Percentiles rank a stretch among this genome's conserved stretches.
These are phyloP conservation scores for Sesbania bispinosa DNA, from an alignment of 306 rosid genomes.

Conservation along the genomic window DNA sequence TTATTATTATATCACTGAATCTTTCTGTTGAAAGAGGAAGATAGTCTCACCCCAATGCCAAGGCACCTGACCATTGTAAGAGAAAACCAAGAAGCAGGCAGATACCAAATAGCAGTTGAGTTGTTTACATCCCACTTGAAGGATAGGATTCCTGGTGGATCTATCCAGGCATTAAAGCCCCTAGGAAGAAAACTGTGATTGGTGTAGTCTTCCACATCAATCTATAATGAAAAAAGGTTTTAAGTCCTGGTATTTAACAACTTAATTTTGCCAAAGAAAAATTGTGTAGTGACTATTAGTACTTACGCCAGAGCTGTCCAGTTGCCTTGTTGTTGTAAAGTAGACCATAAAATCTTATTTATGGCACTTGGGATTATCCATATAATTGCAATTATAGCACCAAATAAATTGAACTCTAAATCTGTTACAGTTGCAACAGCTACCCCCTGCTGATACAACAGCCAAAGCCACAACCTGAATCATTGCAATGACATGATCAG, in stretches of 20 bases:
- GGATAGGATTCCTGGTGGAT: slow-evolving; percentile 86
- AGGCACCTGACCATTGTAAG: slow-evolving; percentile 97
- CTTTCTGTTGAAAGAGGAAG: background rate
- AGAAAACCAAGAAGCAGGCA: slow-evolving; percentile 90
- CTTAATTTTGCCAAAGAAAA: background rate
- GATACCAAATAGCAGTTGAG: slow-evolving; percentile 59
- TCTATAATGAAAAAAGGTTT: slow-evolving; percentile 40
- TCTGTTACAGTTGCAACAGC: slow-evolving; percentile 89
- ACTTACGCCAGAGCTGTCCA: slow-evolving; percentile 96
- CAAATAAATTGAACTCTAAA: slow-evolving; percentile 81
- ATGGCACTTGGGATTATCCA: slow-evolving; percentile 91
- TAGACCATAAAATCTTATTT: slow-evolving; percentile 87
- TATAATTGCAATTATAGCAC: slow-evolving; percentile 62
- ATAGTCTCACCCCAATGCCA: slow-evolving; percentile 84
- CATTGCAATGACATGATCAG: slow-evolving; percentile 31
- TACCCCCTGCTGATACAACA: slow-evolving; percentile 68
- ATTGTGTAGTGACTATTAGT: background rate
- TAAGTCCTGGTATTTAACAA: background rate
- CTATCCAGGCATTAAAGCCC: slow-evolving; percentile 97
- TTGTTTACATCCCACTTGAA: slow-evolving; percentile 74
- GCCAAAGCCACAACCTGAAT: slow-evolving; percentile 73
- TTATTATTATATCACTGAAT: background rate
- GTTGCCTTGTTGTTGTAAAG: slow-evolving; percentile 71
- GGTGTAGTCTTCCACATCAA: slow-evolving; percentile 98
- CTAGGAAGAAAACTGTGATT: slow-evolving; percentile 67